phyloP scores from a whole-genome alignment of 1,284 basidiomycete species.

The Ceratobasidium sp. region DNA sequence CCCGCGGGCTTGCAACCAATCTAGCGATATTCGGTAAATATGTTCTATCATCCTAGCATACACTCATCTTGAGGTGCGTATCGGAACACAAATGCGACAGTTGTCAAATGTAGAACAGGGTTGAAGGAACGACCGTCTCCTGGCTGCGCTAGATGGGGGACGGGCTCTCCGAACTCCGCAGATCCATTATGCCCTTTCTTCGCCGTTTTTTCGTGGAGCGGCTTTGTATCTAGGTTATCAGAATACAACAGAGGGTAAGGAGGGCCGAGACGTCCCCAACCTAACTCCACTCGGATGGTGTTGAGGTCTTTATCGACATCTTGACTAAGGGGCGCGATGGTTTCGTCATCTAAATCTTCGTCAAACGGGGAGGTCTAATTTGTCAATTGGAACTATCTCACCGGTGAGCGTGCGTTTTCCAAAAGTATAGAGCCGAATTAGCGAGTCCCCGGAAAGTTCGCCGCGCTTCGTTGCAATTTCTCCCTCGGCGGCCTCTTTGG shows the following conservation, averaged over 20 bases:
- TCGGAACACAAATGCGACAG: not conserved
- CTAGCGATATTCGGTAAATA: not conserved
- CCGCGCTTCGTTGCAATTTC: not conserved
- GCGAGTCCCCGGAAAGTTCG: not conserved
- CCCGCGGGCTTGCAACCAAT: not conserved
- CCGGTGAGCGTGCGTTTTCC: not conserved
- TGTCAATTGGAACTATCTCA: not conserved
- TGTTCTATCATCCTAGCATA: not conserved
- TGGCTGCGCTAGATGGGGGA: not conserved
- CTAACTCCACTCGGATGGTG: not conserved
- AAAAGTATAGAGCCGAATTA: not conserved
- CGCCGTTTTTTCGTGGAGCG: not conserved
- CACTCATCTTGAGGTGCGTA: conserved; percentile 3
- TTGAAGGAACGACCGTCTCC: not conserved
- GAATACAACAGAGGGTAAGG: not conserved
- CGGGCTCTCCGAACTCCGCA: not conserved
- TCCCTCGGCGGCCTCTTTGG: too few species aligned
- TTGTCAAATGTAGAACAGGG: not conserved
- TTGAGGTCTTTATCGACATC: not conserved
- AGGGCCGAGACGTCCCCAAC: not conserved
- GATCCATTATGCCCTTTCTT: not conserved
- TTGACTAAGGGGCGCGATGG: too few species aligned
- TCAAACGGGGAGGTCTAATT: not conserved
- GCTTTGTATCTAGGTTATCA: not conserved
- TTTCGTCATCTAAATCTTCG: too few species aligned